Evolutionary conservation across 1,284 basidiomycete genomes (phyloP), one percentile per base, ranked within the genome.

Genomic region (Calocybe gambosa): DNA sequence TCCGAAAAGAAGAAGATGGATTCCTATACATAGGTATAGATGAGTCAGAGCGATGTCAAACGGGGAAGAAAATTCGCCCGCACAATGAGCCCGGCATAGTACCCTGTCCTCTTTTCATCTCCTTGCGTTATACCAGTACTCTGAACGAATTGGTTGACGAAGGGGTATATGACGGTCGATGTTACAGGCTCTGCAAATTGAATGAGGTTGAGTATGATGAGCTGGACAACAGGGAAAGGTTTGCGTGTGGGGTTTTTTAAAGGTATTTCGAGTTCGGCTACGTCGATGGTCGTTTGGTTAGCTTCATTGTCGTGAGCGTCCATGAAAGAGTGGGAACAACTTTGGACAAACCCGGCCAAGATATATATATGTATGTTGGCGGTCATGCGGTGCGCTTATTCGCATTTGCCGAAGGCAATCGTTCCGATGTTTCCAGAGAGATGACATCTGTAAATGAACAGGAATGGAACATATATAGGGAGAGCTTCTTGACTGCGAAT

Each of bases 151-250:
- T 76, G 65, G 48, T 62, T 69, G 49, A 80, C 68, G 56, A 79
- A 80, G 0, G 77, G 78, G 43, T 74, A 77, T 48, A 80, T 77
- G 28, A 78, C 72, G 8, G 63, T 62, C 20, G 61, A 66, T 0
- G 72, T 70, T 16, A 78, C 61, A 15, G 76, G 74, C 54, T 78
- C 77, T 5, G 72, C 54, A 29, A 75, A 60, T 46, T 74, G 69
- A 19, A 74, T 68, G 33, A 69, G 52, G 34, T 64, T 60, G 12
- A 71, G 54, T 23, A 71, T 65, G 21, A 62, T 55, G 5, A 74
- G 52, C 48, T 75, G 73, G 21, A 67, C 45, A 44, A 61, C 66
- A 10, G 73, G 74, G 6, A 74, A 59, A 4, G 71, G 72, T 8
- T 69, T 72, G 2, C 31, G 31, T 34, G 15, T 55, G 58, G 43